phyloP scores from a whole-genome alignment of 192 early-diverging fungal species.

The Gaertneriomyces semiglobifer region DNA sequence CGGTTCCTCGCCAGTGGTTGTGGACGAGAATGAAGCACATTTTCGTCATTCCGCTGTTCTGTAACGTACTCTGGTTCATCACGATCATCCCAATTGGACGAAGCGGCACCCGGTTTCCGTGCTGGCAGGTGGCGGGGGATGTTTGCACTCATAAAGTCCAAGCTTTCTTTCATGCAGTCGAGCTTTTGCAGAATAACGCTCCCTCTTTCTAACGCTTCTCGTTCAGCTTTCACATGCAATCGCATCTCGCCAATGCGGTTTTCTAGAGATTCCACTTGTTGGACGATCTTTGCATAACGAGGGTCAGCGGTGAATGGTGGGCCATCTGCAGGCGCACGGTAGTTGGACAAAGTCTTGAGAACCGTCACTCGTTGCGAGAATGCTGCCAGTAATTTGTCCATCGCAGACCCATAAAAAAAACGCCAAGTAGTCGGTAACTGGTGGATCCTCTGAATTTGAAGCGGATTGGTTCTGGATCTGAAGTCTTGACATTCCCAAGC shows the following conservation, averaged over 20 bases:
- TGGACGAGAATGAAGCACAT: not conserved
- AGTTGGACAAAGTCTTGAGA: too few relatives aligned
- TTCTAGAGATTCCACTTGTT: not conserved
- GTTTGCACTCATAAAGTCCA: conserved; percentile 27
- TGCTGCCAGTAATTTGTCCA: too few relatives aligned
- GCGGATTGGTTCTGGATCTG: too few relatives aligned
- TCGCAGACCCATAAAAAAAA: too few relatives aligned
- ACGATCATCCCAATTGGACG: not conserved
- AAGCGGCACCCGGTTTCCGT: not conserved
- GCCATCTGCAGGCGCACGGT: too few relatives aligned
- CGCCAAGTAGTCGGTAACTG: too few relatives aligned
- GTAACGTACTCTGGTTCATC: not conserved
- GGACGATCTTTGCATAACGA: too few relatives aligned
- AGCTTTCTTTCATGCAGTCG: not conserved
- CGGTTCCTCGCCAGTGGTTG: not conserved
- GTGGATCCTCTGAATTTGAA: too few relatives aligned
- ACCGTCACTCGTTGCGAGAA: too few relatives aligned
- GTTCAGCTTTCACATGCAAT: conserved; percentile 2
- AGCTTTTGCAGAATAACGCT: not conserved
- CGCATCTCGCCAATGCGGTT: conserved; percentile 1
- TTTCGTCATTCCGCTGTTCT: not conserved
- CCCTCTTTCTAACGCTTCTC: not conserved
- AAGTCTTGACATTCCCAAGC: too few relatives aligned
- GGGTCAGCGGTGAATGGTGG: too few relatives aligned
- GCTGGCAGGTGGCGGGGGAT: conserved; percentile 15